Evolutionary conservation across 345 rosid genomes (phyloP).

Genomic region (Syzygium aromaticum): DNA sequence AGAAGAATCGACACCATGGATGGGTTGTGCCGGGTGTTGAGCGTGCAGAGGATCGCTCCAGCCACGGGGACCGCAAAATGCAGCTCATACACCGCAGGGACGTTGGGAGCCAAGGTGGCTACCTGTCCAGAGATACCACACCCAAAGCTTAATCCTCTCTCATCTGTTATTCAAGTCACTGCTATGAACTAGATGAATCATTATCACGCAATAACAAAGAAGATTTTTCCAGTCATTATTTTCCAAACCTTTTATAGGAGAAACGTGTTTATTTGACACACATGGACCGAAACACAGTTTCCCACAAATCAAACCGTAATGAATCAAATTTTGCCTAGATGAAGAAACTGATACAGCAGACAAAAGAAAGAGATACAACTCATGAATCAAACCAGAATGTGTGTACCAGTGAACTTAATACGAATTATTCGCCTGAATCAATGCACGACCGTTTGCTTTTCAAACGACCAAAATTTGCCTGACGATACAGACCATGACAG

Average conservation of each 20-base stretch:
- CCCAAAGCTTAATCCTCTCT: neutral
- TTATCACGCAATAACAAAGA: neutral
- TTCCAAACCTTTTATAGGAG: neutral
- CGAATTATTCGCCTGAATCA: neutral
- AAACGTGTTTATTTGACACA: neutral
- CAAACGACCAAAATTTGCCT: neutral
- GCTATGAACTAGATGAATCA: neutral
- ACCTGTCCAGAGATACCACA: constrained; percentile 26
- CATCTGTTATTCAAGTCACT: neutral
- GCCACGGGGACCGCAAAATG: constrained; percentile 85
- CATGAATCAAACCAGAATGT: neutral
- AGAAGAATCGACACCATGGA: constrained; percentile 43
- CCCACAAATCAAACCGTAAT: neutral
- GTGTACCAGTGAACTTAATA: neutral
- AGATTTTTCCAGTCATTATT: neutral
- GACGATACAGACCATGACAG: neutral
- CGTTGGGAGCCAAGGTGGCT: constrained; percentile 54
- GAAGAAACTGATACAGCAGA: neutral
- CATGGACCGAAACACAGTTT: neutral
- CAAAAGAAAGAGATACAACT: neutral
- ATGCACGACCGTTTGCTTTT: neutral
- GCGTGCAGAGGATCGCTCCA: constrained; percentile 64
- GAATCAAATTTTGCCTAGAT: neutral
- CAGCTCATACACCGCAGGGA: constrained; percentile 69
- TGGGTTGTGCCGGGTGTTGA: constrained; percentile 54